Conservation (phyloP, 169 alveolate species). For the Plasmodium sp. region DNA sequence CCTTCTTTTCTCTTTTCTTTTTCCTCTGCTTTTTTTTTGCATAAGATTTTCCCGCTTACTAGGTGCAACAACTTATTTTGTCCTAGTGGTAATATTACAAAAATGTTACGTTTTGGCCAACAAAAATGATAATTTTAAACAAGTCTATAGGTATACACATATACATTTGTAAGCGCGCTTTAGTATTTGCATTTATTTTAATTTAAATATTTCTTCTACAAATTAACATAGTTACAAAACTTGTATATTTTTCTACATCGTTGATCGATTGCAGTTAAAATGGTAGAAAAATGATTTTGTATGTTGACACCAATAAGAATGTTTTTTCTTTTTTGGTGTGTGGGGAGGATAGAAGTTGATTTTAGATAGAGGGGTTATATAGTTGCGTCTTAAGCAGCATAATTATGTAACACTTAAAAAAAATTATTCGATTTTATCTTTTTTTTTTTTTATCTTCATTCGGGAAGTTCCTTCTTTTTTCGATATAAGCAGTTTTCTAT, state of each 20-base stretch:
- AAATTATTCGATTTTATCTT: not conserved
- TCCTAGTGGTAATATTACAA: not conserved
- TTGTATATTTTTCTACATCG: not conserved
- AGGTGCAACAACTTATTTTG: not conserved
- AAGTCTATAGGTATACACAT: not conserved
- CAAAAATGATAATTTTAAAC: not conserved
- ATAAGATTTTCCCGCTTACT: not conserved
- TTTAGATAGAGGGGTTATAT: not conserved
- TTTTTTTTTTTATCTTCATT: not conserved
- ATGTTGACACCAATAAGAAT: not conserved
- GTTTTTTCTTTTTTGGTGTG: no score
- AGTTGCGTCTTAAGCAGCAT: not conserved
- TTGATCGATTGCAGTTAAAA: not conserved
- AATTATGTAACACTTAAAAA: not conserved
- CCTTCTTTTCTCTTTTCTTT: not conserved
- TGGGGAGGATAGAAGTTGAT: not conserved
- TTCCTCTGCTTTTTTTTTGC: not conserved
- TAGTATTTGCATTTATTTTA: not conserved
- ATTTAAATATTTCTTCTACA: not conserved
- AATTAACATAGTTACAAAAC: not conserved
- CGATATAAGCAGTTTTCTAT: not conserved
- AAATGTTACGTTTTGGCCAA: not conserved
- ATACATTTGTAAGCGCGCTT: not conserved
- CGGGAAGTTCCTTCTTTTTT: not conserved
- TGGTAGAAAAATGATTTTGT: not conserved